These are phyloP conservation scores for Pinus albicaulis DNA, from an alignment of 75 land plant genomes.

Conservation along the genomic window DNA sequence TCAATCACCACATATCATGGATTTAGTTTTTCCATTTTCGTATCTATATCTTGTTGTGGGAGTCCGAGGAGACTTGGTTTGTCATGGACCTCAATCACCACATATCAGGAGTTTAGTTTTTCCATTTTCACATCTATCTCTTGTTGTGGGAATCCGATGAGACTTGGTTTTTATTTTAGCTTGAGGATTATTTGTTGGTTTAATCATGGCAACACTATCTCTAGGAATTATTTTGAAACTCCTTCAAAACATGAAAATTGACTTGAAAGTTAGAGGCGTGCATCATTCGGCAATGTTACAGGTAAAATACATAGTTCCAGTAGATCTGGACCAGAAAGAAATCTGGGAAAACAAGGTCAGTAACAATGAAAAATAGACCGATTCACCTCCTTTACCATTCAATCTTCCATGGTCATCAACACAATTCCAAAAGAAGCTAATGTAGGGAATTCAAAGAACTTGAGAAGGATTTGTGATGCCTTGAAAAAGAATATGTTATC, in stretches of 20 bases:
- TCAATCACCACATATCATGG: too few species aligned
- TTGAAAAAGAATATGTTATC: too few species aligned
- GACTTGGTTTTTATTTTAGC: too few species aligned
- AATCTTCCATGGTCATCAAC: conserved; percentile 1
- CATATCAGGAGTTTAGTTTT: too few species aligned
- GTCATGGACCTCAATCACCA: too few species aligned
- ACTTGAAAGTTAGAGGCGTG: conserved; percentile 66
- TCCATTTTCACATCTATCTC: too few species aligned
- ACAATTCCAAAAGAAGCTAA: neutral
- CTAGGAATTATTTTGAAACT: conserved; percentile 80
- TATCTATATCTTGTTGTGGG: too few species aligned
- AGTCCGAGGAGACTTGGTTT: too few species aligned
- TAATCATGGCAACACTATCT: conserved; percentile 52
- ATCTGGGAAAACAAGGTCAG: conserved; percentile 32
- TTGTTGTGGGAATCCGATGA: too few species aligned
- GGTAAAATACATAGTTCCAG: conserved; percentile 47
- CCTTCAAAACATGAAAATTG: conserved; percentile 76
- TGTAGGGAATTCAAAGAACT: neutral
- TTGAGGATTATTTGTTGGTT: neutral
- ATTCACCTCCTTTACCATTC: neutral
- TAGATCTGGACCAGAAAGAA: conserved; percentile 32
- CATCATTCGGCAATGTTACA: conserved; percentile 68
- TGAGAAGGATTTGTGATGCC: conserved; percentile 1
- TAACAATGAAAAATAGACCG: too few species aligned
- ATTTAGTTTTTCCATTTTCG: too few species aligned